Conservation (phyloP, 257 asterid genomes). For the Datura wrightii region DNA sequence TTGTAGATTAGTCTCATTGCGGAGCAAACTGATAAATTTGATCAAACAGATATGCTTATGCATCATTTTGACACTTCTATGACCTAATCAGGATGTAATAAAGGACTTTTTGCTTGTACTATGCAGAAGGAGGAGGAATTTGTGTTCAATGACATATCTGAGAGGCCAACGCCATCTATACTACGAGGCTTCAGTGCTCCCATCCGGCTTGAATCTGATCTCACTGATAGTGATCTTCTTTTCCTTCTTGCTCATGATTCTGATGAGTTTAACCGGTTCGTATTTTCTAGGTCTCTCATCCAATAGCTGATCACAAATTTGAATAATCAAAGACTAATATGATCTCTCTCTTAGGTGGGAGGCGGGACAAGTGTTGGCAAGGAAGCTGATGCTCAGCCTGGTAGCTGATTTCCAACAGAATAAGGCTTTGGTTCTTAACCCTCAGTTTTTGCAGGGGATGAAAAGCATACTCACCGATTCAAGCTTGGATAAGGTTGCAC, state of each 20-base stretch:
- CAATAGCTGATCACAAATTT: background rate
- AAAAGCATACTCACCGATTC: conserved; percentile 64
- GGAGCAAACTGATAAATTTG: background rate
- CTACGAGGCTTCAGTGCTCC: conserved; percentile 90
- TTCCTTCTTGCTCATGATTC: conserved; percentile 87
- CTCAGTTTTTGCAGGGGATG: conserved; percentile 69
- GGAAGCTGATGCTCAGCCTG: conserved; percentile 77
- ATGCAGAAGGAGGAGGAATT: conserved; percentile 82
- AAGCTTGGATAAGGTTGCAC: conserved; percentile 70
- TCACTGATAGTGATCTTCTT: conserved; percentile 66
- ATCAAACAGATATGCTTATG: background rate
- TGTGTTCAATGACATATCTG: conserved; percentile 60
- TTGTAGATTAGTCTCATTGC: background rate
- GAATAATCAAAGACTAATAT: background rate
- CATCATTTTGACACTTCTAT: background rate
- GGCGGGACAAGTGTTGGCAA: conserved; percentile 78
- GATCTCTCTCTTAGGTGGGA: conserved; percentile 67
- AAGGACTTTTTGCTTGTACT: conserved; percentile 25
- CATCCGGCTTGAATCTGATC: conserved; percentile 74
- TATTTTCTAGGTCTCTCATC: background rate
- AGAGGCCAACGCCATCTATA: conserved; percentile 71
- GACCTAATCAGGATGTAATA: background rate
- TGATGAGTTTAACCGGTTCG: conserved; percentile 87
- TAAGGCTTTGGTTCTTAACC: conserved; percentile 68
- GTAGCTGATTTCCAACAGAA: conserved; percentile 75